Base-by-base conservation (phyloP, 345 rosid species). In the Punica granatum region DNA sequence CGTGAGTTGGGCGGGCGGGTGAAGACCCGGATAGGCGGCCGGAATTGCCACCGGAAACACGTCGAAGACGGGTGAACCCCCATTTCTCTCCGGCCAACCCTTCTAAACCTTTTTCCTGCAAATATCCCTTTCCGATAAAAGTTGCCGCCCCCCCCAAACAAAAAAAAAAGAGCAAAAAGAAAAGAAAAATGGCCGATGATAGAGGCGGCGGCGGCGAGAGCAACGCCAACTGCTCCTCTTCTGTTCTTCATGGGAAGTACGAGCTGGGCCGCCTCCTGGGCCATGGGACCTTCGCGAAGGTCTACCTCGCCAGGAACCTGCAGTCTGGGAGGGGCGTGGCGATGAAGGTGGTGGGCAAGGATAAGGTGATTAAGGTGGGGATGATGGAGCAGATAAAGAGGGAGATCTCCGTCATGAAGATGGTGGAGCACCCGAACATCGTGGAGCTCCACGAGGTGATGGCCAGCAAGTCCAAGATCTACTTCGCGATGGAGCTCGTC, bases 21-120 rank as follows among this genome's bases (percentile, higher is more conserved):
- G 77, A 74, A 43, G 53, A 70, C 84, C 73, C 76, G 84, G 39
- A 70, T 80, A 68, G 93, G 89, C 88, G 92, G 90, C 92, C 66
- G 98, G 63, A 93, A 82, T 67, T 86, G 96, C 80, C 96, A 93
- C 89, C 91, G 96, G 69, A 90, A 93, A 75, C 96, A 90, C 90
- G 94, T 93, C 60, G 98, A 90, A 67, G 98, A 93, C 92, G 98
- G 97, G 89, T 90, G 96, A 90, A 82, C 78, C 59, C n/a, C 75
- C 67, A 10, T 12, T 33, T 26, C n/a, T 8, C 15, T 32, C 37
- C 54, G 25, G 44, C 36, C 35, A 12, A 11, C 36, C 63, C 34
- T 60, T 7, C 31, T 3, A 19, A 2, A n/a, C 25, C 49, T 11
- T 37, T 14, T 63, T 63, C 34, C 49, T 36, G 49, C 28, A 35